A percentile compares a stretch with the other conserved stretches of the same genome.
Evolutionary conservation across 164 flowering plant genomes (phyloP).

Genomic region (Cinnamomum chago): DNA sequence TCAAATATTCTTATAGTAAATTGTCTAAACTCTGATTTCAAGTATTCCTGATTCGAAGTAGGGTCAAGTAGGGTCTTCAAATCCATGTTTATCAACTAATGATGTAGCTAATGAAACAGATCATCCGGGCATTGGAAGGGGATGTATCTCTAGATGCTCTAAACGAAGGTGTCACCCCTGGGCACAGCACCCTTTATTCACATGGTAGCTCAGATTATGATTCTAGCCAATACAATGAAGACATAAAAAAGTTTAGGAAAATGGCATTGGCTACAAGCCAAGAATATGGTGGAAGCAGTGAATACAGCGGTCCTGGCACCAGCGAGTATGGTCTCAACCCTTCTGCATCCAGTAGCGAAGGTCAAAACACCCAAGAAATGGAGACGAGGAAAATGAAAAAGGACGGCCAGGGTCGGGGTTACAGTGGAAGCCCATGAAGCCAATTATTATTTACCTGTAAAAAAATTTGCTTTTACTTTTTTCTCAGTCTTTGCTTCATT

Average conservation of each 20-base stretch:
- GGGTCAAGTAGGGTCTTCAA: too few relatives aligned
- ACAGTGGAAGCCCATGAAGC: constrained; percentile 7
- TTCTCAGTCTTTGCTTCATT: background rate
- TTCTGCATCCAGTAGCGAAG: constrained; percentile 79
- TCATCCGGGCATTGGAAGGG: constrained; percentile 92
- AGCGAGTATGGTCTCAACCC: constrained; percentile 69
- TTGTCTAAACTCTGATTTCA: too few relatives aligned
- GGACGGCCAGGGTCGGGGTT: constrained; percentile 21
- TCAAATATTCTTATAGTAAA: too few relatives aligned
- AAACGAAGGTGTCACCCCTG: constrained; percentile 69
- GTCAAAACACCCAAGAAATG: constrained; percentile 56
- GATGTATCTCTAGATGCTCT: constrained; percentile 62
- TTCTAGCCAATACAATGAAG: constrained; percentile 69
- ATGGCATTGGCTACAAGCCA: constrained; percentile 61
- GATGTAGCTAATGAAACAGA: constrained; percentile 35
- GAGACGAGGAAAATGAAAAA: constrained; percentile 50
- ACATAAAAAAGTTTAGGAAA: constrained; percentile 72
- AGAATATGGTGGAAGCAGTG: constrained; percentile 61
- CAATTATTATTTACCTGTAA: constrained; percentile 1
- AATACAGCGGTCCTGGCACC: constrained; percentile 54
- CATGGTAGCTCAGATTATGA: constrained; percentile 33
- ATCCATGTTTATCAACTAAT: background rate
- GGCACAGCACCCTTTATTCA: constrained; percentile 61
- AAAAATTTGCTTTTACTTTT: constrained; percentile 1
- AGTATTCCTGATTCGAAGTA: too few relatives aligned